phyloP scores from a whole-genome alignment of 257 asterid species.

The Coffea canephora region DNA sequence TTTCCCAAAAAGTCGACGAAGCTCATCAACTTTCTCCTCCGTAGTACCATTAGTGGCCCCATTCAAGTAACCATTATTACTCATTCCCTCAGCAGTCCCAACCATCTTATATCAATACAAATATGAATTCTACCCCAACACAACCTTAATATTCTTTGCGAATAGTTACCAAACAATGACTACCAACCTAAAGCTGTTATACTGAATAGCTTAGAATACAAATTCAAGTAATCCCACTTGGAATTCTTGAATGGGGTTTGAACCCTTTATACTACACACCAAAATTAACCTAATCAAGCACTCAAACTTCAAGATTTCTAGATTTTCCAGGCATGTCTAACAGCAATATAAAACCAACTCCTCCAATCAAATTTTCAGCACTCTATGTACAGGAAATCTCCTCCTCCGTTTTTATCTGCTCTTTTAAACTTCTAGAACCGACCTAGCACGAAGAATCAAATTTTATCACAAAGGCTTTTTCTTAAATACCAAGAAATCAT shows the following conservation, averaged over 20 bases:
- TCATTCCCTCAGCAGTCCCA: constrained; percentile 37
- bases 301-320: constrained; percentile 21
- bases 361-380: background rate
- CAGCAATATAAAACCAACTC: constrained; percentile 24
- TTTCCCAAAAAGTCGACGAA: constrained; percentile 56
- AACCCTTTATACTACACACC: constrained; percentile 12
- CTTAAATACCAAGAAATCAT: constrained; percentile 13
- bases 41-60: constrained; percentile 46
- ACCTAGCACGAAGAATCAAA: constrained; percentile 6
- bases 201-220: background rate
- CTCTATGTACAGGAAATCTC: background rate
- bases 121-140: constrained; percentile 4
- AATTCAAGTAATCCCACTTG: constrained; percentile 12
- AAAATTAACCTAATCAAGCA: constrained; percentile 26
- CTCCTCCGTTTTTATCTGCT: background rate
- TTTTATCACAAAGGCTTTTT: constrained; percentile 24
- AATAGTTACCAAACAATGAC: constrained; percentile 12
- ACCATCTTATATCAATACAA: constrained; percentile 40
- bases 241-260: constrained; percentile 17
- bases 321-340: constrained; percentile 16
- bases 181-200: background rate
- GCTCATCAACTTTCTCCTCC: constrained; percentile 74
- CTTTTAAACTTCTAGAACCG: constrained; percentile 23
- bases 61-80: constrained; percentile 31
- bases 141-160: background rate